phyloP scores from a whole-genome alignment of 306 rosid species.

The Begonia fuchsioides region DNA sequence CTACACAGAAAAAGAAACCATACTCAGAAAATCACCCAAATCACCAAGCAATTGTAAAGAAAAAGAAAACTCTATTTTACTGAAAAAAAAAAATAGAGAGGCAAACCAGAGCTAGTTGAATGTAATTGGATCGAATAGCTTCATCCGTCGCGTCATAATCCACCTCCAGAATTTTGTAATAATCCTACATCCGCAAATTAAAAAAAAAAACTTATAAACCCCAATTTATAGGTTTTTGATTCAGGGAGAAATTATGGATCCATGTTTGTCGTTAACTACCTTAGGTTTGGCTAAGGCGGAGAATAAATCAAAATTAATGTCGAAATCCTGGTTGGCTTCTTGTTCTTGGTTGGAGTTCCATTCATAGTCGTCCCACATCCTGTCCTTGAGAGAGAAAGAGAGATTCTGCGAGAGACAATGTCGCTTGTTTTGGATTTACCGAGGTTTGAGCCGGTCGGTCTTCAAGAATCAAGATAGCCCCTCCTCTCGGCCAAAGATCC shows the following conservation, averaged over 20 bases:
- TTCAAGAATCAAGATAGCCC: no score
- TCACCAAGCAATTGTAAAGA: neutral
- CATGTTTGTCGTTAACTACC: slow-evolving; percentile 16
- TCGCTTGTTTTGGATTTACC: no score
- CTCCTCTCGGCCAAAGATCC: no score
- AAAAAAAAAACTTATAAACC: neutral
- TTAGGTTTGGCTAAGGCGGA: slow-evolving; percentile 50
- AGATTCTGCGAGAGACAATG: neutral
- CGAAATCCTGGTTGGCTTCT: slow-evolving; percentile 32
- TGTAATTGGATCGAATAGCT: slow-evolving; percentile 74
- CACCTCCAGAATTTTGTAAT: slow-evolving; percentile 74
- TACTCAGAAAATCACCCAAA: slow-evolving; percentile 2
- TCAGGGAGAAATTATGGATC: neutral
- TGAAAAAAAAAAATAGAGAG: neutral
- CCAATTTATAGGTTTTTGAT: neutral
- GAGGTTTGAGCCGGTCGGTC: no score
- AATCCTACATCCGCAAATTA: slow-evolving; percentile 34
- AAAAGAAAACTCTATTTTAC: neutral
- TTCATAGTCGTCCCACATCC: slow-evolving; percentile 33
- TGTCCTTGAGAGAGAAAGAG: neutral
- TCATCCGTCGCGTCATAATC: slow-evolving; percentile 85
- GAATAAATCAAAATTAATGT: slow-evolving; percentile 46
- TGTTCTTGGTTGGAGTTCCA: slow-evolving; percentile 13
- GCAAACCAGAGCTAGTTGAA: slow-evolving; percentile 81
- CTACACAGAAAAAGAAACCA: slow-evolving; percentile 24